Conservation (phyloP, 2,329 filamentous ascomycete species). For the Aspergillus neoniger region DNA sequence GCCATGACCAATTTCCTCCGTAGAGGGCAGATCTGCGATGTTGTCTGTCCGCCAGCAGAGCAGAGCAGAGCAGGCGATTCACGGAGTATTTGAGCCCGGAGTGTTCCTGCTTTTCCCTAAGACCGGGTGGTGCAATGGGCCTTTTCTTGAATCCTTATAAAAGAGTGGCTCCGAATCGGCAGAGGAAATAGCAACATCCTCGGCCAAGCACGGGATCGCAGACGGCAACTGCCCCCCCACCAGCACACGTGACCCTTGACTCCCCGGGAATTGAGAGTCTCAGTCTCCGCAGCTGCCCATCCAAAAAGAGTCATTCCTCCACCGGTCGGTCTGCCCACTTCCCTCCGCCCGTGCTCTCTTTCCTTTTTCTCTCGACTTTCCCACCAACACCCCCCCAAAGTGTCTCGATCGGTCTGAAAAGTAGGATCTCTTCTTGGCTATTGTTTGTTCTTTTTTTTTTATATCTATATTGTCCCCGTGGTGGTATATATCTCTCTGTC, state of each 20-base stretch:
- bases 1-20: not conserved
- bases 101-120: not conserved
- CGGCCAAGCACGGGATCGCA: slow-evolving; percentile 25
- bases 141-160: not conserved
- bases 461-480: not conserved
- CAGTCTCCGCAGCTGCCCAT: slow-evolving; percentile 24
- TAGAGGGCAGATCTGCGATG: not conserved
- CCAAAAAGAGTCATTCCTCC: slow-evolving; percentile 22
- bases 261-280: slow-evolving; percentile 25
- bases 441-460: no score
- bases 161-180: slow-evolving; percentile 6
- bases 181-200: slow-evolving; percentile 10
- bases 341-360: slow-evolving; percentile 5
- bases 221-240: not conserved
- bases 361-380: not conserved
- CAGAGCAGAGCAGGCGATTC: not conserved
- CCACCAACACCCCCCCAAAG: no score
- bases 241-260: slow-evolving; percentile 32
- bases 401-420: no score
- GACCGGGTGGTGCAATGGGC: not conserved
- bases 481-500: not conserved
- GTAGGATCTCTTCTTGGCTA: no score
- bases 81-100: not conserved
- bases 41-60: no score
- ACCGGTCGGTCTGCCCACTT: slow-evolving; percentile 12